Percentiles rank a stretch among this genome's conserved stretches.
Conservation (phyloP, 2,329 filamentous ascomycete genomes). For the Aotearoamyces nothofagi region DNA sequence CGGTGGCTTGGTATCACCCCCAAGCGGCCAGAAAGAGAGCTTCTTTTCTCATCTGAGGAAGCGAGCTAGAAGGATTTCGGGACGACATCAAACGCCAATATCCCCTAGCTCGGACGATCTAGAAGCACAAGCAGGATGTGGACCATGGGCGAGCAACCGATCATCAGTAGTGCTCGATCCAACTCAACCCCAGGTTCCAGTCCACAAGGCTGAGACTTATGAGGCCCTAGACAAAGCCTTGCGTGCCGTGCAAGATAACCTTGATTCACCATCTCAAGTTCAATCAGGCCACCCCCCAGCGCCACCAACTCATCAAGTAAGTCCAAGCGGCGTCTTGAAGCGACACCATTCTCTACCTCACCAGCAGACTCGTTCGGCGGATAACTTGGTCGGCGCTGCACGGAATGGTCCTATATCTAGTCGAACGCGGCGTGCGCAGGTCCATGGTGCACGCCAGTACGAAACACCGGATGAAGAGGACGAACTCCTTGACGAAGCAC, state of each 20-base stretch:
- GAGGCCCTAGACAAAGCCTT: slow-evolving; percentile 45
- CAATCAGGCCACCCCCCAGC: slow-evolving; percentile 22
- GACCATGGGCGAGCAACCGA: slow-evolving; percentile 74
- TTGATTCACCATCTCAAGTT: slow-evolving; percentile 25
- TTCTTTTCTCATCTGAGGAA: slow-evolving; percentile 98
- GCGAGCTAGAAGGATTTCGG: slow-evolving; percentile 80
- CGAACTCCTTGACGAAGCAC: slow-evolving; percentile 80
- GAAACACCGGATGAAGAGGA: slow-evolving; percentile 95
- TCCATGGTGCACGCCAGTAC: slow-evolving; percentile 64
- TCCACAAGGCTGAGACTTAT: slow-evolving; percentile 38
- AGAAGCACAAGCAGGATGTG: slow-evolving; percentile 84
- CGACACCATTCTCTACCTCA: slow-evolving; percentile 50
- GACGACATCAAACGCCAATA: slow-evolving; percentile 69
- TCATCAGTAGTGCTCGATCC: slow-evolving; percentile 67
- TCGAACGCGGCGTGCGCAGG: slow-evolving; percentile 65
- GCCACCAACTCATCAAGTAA: slow-evolving; percentile 37
- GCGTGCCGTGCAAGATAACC: slow-evolving; percentile 34
- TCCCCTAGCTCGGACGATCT: slow-evolving; percentile 73
- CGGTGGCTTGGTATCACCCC: slow-evolving; percentile 59
- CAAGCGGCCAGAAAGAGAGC: slow-evolving; percentile 74
- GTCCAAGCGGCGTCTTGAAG: slow-evolving; percentile 38
- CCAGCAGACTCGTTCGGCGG: slow-evolving; percentile 45
- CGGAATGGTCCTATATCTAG: slow-evolving; percentile 54
- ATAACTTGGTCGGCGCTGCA: slow-evolving; percentile 42
- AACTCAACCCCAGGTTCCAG: slow-evolving; percentile 27